phyloP scores from a whole-genome alignment of 2,329 filamentous ascomycete genomes.

The Triangularia setosa region DNA sequence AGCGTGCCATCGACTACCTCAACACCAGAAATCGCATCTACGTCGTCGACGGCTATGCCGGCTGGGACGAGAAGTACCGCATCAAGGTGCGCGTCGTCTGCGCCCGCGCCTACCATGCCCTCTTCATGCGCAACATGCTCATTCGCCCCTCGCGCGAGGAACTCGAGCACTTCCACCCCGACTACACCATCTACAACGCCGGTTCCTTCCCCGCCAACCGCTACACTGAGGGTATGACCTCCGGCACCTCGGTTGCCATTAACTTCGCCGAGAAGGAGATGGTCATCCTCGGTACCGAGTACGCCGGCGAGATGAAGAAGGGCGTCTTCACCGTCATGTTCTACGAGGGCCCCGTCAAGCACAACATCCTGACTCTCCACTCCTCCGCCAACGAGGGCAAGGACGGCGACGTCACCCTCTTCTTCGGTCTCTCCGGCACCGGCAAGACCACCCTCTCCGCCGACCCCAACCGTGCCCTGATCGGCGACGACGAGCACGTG shows the following conservation, averaged over 20 bases:
- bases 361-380: conserved; percentile 97
- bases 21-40: conserved; percentile 99
- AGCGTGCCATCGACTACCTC: conserved; percentile 97
- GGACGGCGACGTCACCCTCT: conserved; percentile 93
- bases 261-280: conserved; percentile 99
- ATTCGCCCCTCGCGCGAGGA: conserved; percentile 89
- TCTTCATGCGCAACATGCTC: conserved; percentile 99
- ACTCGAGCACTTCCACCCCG: conserved; percentile 95
- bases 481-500: conserved; percentile 99
- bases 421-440: conserved; percentile 97
- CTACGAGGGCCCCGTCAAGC: conserved; percentile 99
- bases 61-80: conserved; percentile 97
- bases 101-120: conserved; percentile 96
- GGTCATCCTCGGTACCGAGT: conserved; percentile 99
- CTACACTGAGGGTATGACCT: conserved; percentile 98
- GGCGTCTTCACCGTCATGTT: conserved; percentile 98
- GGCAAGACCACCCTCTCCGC: conserved; percentile 98
- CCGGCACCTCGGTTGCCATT: conserved; percentile 93
- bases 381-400: conserved; percentile 97
- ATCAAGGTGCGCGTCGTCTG: conserved; percentile 98
- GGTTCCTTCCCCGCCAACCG: conserved; percentile 98
- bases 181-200: conserved; percentile 99
- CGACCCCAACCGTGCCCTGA: conserved; percentile 91
- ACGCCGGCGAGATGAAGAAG: conserved; percentile 97
- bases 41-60: conserved; percentile 93